Base-by-base conservation (phyloP, 768 basidiomycete genomes). In the Filobasidium floriforme region DNA sequence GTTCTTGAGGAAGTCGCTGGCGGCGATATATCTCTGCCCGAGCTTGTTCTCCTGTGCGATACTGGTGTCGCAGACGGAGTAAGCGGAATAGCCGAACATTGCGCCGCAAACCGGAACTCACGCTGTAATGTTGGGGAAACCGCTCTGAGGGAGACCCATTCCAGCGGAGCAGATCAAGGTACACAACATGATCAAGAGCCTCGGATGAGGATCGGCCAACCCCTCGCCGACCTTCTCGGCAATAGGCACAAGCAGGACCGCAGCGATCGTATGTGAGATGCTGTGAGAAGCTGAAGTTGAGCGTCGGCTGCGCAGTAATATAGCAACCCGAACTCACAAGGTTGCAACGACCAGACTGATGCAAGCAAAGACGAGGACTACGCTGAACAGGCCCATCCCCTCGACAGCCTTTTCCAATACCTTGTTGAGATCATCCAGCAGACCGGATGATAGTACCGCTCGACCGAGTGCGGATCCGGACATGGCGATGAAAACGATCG, bases 51-150 rank as follows among this genome's bases (percentile, higher is more conserved):
- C 93, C 77, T 94, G 90, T 7, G 90, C 77, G 66, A 80, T 90
- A 5, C 75, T 76, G 46, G 59, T 32, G 54, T 24, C 19, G 54
- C 15, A 44, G 24, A 19, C 60, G 7, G n/a, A 26, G 24, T 18
- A 9, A 60, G 26, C 11, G 46, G 18, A 22, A 18, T 44, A 44
- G 43, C 14, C 5, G 32, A 7, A 24, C 18, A 26, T 14, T 15
- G 46, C n/a, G 32, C 24, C 1, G 44, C 41, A 29, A 18, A 41
- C 7, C 18, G 28, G 19, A 1, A 71, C 75, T 75, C 66, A 93
- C 92, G 92, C 91, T 59, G 91, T 92, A 80, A 96, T 91, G 78
- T 97, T 96, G 0, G 94, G 94, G 82, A 98, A 99, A n/a, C 96
- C 96, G 68, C 90, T 92, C 44, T 98, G 92, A 1, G 94, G 93